phyloP scores from a whole-genome alignment of 73 alveolate genomes.

The Tetrahymena elliotti region DNA sequence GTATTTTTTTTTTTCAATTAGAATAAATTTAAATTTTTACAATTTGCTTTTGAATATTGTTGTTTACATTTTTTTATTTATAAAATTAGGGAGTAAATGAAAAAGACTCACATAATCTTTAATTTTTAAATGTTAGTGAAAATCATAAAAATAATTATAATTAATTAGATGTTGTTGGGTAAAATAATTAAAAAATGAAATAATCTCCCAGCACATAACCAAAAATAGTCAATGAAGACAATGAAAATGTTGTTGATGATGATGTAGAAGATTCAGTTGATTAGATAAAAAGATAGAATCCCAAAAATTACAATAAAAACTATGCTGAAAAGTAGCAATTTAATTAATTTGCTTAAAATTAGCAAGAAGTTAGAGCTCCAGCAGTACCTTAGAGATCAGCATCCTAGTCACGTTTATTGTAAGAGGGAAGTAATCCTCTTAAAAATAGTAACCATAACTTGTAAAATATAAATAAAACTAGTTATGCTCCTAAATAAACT shows the following conservation, averaged over 20 bases:
- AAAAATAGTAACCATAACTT: background rate
- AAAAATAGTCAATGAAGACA: background rate
- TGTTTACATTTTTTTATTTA: too few species aligned
- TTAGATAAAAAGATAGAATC: background rate
- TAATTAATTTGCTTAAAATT: background rate
- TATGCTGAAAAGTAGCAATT: background rate
- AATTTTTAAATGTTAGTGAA: too few species aligned
- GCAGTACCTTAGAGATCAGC: background rate
- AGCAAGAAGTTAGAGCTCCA: background rate
- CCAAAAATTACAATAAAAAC: background rate
- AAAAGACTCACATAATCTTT: background rate
- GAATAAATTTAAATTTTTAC: too few species aligned
- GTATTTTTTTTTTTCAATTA: background rate
- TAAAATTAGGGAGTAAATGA: background rate
- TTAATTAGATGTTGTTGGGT: background rate
- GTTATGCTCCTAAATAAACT: background rate
- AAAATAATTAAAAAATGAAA: background rate
- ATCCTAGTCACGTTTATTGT: background rate
- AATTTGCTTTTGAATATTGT: too few species aligned
- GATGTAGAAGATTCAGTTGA: background rate
- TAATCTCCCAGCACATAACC: background rate
- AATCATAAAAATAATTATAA: background rate
- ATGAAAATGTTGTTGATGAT: background rate
- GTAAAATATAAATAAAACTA: background rate
- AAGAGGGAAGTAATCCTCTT: background rate